Conservation (phyloP, 1,284 basidiomycete species). For the Leccinum holopus region DNA sequence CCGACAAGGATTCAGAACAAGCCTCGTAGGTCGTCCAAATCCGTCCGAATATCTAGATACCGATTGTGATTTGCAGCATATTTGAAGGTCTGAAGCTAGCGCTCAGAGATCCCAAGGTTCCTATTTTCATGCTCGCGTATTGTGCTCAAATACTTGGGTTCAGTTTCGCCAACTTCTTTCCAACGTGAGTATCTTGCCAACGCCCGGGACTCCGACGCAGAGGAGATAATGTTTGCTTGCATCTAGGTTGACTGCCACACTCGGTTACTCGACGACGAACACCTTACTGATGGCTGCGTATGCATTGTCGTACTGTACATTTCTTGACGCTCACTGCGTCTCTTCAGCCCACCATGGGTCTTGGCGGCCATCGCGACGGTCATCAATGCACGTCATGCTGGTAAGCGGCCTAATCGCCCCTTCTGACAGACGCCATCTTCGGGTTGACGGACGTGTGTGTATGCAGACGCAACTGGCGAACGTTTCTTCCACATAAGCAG, state of each 20-base stretch:
- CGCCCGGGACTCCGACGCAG: not conserved
- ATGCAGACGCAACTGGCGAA: slow-evolving; percentile 4
- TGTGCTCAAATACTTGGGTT: slow-evolving; percentile 58
- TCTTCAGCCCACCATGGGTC: slow-evolving; percentile 63
- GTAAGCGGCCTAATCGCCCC: slow-evolving; percentile 33
- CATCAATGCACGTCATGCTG: slow-evolving; percentile 55
- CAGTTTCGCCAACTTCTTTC: slow-evolving; percentile 75
- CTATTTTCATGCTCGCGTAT: slow-evolving; percentile 57
- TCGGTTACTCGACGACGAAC: slow-evolving; percentile 63
- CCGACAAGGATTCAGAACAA: slow-evolving; percentile 55
- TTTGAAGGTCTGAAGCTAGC: slow-evolving; percentile 58
- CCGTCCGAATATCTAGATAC: not conserved
- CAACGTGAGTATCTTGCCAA: slow-evolving; percentile 46
- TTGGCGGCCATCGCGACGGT: slow-evolving; percentile 52
- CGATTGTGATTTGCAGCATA: slow-evolving; percentile 36
- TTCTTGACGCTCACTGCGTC: not conserved
- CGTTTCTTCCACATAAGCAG: slow-evolving; percentile 5
- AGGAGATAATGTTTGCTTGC: not conserved
- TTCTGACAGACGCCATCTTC: too few relatives aligned
- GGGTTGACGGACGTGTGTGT: not conserved
- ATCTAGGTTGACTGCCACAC: slow-evolving; percentile 58
- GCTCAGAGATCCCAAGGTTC: slow-evolving; percentile 62
- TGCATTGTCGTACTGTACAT: slow-evolving; percentile 32
- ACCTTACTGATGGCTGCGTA: slow-evolving; percentile 49
- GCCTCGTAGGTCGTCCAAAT: slow-evolving; percentile 47